A percentile compares a stretch with the other conserved stretches of the same genome.
Conservation (phyloP, 2,329 filamentous ascomycete genomes). For the Helotiales sp. region DNA sequence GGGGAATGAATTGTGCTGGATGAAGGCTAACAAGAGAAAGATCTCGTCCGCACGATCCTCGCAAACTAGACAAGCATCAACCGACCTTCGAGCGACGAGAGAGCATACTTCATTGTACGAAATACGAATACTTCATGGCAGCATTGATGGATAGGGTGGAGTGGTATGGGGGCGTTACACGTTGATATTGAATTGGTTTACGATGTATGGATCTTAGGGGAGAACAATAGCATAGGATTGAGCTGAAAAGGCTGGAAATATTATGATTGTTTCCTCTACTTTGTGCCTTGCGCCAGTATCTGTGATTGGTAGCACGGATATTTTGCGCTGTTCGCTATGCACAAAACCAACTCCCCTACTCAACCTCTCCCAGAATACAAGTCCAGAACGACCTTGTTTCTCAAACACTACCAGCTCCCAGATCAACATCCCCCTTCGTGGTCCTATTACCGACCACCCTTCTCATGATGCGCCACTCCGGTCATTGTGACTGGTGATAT, state of each 20-base stretch:
- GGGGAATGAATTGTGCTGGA: background rate
- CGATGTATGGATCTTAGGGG: constrained; percentile 1
- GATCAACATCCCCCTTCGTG: too few relatives aligned
- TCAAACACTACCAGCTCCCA: too few relatives aligned
- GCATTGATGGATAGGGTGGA: constrained; percentile 18
- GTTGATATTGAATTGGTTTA: background rate
- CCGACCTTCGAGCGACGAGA: constrained; percentile 4
- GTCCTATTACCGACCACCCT: too few relatives aligned
- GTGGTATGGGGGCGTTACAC: background rate
- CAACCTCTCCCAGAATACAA: too few relatives aligned
- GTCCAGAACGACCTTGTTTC: too few relatives aligned
- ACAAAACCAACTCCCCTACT: too few relatives aligned
- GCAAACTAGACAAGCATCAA: constrained; percentile 61
- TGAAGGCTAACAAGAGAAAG: constrained; percentile 42
- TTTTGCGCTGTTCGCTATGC: too few relatives aligned
- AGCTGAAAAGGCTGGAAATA: background rate
- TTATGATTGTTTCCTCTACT: background rate
- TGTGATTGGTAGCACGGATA: background rate
- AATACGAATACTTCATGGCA: constrained; percentile 21
- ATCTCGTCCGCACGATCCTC: constrained; percentile 83
- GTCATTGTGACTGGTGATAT: too few relatives aligned
- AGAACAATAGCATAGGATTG: background rate
- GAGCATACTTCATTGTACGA: constrained; percentile 24
- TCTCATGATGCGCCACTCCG: too few relatives aligned
- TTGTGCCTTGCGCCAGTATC: background rate